Evolutionary conservation across 805 yeast genomes (phyloP).

Genomic region (Candida arabinofermentans): DNA sequence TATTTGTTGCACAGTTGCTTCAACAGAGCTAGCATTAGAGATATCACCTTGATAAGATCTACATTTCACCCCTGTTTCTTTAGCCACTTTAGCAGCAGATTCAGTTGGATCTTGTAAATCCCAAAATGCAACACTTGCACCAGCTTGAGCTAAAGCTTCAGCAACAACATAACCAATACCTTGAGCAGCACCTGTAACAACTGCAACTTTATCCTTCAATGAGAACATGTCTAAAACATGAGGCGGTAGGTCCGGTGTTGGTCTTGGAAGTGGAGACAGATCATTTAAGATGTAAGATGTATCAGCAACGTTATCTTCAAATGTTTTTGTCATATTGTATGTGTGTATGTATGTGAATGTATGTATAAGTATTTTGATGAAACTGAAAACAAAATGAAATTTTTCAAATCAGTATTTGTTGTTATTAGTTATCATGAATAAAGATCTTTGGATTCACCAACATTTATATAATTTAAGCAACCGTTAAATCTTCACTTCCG

Average conservation of each 20-base stretch:
- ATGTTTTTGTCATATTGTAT: slow-evolving; percentile 23
- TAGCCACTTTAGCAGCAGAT: slow-evolving; percentile 35
- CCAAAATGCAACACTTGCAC: slow-evolving; percentile 41
- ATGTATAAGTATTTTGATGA: background rate
- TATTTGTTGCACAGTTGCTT: slow-evolving; percentile 26
- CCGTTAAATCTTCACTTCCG: too few species aligned
- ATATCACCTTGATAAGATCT: slow-evolving; percentile 29
- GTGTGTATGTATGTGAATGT: slow-evolving; percentile 6
- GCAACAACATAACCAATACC: slow-evolving; percentile 40
- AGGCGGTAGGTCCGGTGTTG: slow-evolving; percentile 49
- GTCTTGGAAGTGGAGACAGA: slow-evolving; percentile 39
- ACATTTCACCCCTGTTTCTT: slow-evolving; percentile 30
- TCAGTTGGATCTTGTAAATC: slow-evolving; percentile 34
- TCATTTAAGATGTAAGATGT: slow-evolving; percentile 20
- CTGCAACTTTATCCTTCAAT: slow-evolving; percentile 39
- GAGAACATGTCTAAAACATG: slow-evolving; percentile 43
- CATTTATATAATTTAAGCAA: too few species aligned
- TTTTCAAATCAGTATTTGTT: too few species aligned
- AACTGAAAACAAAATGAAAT: background rate
- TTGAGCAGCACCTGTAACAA: slow-evolving; percentile 39
- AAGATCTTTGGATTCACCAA: too few species aligned
- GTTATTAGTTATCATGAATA: too few species aligned
- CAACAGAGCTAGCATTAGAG: slow-evolving; percentile 29
- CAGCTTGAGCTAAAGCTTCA: slow-evolving; percentile 41
- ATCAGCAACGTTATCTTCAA: slow-evolving; percentile 14